A percentile compares a stretch with the other conserved stretches of the same genome.
Evolutionary conservation across 495 filamentous ascomycete species (phyloP).

Genomic region (Penicillium paxilli): DNA sequence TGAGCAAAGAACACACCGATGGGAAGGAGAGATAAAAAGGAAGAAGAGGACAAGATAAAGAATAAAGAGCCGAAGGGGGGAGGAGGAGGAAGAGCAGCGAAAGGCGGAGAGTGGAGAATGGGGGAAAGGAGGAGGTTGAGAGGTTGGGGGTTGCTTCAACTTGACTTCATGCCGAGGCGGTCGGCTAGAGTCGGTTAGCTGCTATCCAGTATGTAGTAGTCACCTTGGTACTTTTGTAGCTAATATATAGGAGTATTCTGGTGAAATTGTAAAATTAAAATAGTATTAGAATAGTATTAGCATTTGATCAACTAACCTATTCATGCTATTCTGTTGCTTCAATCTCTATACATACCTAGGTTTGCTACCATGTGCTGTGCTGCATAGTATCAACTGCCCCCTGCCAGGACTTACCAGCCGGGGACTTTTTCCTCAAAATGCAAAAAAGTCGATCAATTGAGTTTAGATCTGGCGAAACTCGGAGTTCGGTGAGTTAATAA

Average conservation of each 20-base stretch:
- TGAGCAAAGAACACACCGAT: slow-evolving; percentile 10
- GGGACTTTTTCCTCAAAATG: too few relatives aligned
- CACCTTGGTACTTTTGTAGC: too few relatives aligned
- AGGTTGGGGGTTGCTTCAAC: slow-evolving; percentile 17
- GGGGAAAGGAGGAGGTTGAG: slow-evolving; percentile 12
- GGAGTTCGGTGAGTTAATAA: too few relatives aligned
- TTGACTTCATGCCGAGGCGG: slow-evolving; percentile 30
- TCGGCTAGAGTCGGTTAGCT: slow-evolving; percentile 29
- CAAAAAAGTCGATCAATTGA: too few relatives aligned
- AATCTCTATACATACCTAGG: too few relatives aligned
- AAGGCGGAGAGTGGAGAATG: slow-evolving; percentile 1
- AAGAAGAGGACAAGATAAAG: not conserved
- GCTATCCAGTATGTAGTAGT: not conserved
- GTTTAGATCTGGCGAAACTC: too few relatives aligned
- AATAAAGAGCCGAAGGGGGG: slow-evolving; percentile 4
- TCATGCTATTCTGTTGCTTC: too few relatives aligned
- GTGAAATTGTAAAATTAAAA: not conserved
- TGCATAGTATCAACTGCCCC: too few relatives aligned
- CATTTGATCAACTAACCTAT: too few relatives aligned
- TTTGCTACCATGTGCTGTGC: too few relatives aligned
- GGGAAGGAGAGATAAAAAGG: not conserved
- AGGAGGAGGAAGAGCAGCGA: slow-evolving; percentile 9
- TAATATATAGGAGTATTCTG: not conserved
- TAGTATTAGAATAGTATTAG: too few relatives aligned
- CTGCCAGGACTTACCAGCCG: too few relatives aligned